Evolutionary conservation across 2,329 filamentous ascomycete species (phyloP).

Genomic region (Dothideomycetidae sp.): DNA sequence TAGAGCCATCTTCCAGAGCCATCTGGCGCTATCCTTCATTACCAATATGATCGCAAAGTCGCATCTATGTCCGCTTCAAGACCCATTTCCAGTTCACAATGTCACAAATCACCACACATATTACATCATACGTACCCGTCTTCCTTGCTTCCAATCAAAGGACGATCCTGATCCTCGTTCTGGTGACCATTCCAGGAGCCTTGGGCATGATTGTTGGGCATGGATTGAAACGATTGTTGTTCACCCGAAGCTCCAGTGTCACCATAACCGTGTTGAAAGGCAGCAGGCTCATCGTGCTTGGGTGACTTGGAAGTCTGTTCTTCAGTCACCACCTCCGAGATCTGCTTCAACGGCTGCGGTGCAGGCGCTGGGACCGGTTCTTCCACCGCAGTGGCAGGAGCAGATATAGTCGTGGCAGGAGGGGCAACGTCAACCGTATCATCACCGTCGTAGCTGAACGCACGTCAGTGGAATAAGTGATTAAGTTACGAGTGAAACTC

Average conservation of each 20-base stretch:
- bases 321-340: too few relatives aligned
- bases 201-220: constrained; percentile 3
- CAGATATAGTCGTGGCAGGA: constrained; percentile 15
- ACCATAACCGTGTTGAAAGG: too few relatives aligned
- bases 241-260: too few relatives aligned
- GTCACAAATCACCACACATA: too few relatives aligned
- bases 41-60: too few relatives aligned
- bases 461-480: constrained; percentile 8
- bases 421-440: constrained; percentile 26
- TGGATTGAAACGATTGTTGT: too few relatives aligned
- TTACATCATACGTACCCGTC: constrained; percentile 87
- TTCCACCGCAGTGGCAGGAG: not conserved
- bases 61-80: not conserved
- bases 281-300: too few relatives aligned
- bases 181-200: constrained; percentile 19
- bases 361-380: constrained; percentile 4
- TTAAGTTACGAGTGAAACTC: constrained; percentile 28
- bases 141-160: constrained; percentile 63
- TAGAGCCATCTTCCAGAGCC: too few relatives aligned
- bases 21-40: too few relatives aligned
- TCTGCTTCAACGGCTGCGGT: too few relatives aligned
- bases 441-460: constrained; percentile 51
- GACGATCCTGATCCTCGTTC: constrained; percentile 29
- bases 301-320: too few relatives aligned
- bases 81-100: not conserved